phyloP scores from a whole-genome alignment of 441 rosid genomes.

The Pelargonium myrrhifolium region DNA sequence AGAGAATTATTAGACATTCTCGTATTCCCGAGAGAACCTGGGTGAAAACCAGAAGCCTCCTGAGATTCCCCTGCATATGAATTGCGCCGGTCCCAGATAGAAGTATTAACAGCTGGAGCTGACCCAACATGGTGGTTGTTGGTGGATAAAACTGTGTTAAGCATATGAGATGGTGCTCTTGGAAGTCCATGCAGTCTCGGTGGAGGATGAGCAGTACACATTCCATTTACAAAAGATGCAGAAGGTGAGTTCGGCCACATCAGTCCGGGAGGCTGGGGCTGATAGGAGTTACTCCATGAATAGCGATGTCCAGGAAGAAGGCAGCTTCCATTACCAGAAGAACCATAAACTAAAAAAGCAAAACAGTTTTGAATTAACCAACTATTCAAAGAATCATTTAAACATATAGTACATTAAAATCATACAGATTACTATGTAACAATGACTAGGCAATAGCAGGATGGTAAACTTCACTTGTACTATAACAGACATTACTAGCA shows the following conservation, averaged over 20 bases:
- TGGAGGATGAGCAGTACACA: slow-evolving; percentile 30
- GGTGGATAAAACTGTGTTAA: slow-evolving; percentile 32
- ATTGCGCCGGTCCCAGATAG: slow-evolving; percentile 49
- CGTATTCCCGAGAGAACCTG: slow-evolving; percentile 46
- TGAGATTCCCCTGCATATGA: slow-evolving; percentile 41
- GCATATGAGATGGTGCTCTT: slow-evolving; percentile 35
- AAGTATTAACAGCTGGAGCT: slow-evolving; percentile 39
- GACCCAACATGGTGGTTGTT: slow-evolving; percentile 46
- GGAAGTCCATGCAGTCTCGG: slow-evolving; percentile 36
- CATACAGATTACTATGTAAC: not conserved
- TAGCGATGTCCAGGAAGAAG: slow-evolving; percentile 34
- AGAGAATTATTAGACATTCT: slow-evolving; percentile 33
- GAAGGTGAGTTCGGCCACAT: slow-evolving; percentile 47
- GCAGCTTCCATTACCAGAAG: slow-evolving; percentile 32
- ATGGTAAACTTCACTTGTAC: not conserved
- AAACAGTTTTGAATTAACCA: slow-evolving; percentile 5
- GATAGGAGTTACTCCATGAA: slow-evolving; percentile 41
- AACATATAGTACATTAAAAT: slow-evolving; percentile 5
- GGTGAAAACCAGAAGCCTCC: slow-evolving; percentile 34
- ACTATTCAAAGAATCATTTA: slow-evolving; percentile 8
- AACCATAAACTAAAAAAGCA: slow-evolving; percentile 41
- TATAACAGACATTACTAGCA: not conserved
- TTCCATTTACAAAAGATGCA: slow-evolving; percentile 40
- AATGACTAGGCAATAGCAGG: not conserved
- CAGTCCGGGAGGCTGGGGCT: slow-evolving; percentile 33